These are phyloP conservation scores for Diutina catenulata DNA, from an alignment of 1,139 yeast species.

Conservation along the genomic window DNA sequence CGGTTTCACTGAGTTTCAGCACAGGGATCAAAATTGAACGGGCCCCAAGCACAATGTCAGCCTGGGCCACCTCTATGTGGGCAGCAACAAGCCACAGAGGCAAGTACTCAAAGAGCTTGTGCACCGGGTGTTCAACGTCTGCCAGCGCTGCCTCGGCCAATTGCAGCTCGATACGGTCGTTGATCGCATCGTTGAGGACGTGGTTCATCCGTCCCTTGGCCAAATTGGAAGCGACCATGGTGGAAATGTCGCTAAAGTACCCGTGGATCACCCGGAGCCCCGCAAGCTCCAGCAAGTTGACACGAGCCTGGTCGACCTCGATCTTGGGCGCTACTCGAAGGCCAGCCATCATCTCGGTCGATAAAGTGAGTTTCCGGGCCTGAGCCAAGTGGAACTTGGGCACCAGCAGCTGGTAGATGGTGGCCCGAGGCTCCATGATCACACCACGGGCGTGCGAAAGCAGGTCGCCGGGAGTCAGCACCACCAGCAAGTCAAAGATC, in stretches of 20 bases:
- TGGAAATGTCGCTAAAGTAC: conserved; percentile 18
- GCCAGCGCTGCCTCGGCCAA: not conserved
- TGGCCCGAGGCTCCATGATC: conserved; percentile 22
- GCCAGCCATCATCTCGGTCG: conserved; percentile 19
- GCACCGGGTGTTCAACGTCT: not conserved
- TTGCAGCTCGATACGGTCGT: not conserved
- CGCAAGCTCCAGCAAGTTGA: conserved; percentile 22
- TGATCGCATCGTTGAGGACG: conserved; percentile 17
- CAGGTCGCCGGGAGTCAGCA: conserved; percentile 20
- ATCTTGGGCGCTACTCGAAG: conserved; percentile 17
- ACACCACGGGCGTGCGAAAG: conserved; percentile 27
- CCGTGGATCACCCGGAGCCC: conserved; percentile 22
- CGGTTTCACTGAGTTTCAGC: conserved; percentile 16
- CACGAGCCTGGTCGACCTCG: conserved; percentile 13
- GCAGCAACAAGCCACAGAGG: conserved; percentile 38
- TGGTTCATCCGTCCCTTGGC: conserved; percentile 20
- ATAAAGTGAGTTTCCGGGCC: conserved; percentile 13
- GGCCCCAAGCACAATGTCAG: conserved; percentile 37
- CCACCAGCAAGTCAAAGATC: conserved; percentile 23
- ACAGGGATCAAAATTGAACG: conserved; percentile 45
- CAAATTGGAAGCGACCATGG: conserved; percentile 17
- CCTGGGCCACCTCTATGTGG: conserved; percentile 18
- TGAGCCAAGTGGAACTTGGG: conserved; percentile 8
- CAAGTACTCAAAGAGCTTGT: conserved; percentile 21
- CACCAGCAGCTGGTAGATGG: conserved; percentile 18